Base-by-base conservation (phyloP, 176 grass and related monocot species). In the Carex pumila region DNA sequence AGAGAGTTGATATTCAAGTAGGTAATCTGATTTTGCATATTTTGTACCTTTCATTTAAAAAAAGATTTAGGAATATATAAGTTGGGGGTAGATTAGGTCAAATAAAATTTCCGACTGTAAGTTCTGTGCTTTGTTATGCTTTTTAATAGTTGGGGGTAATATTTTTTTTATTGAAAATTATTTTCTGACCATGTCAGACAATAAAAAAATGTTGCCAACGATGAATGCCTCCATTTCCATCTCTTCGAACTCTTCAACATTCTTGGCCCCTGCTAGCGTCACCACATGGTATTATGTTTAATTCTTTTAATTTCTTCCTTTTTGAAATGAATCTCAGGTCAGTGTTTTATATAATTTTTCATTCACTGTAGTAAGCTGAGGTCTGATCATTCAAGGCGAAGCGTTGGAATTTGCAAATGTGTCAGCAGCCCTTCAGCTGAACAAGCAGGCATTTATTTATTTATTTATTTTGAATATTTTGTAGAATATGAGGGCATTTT, bases 321-420 rank as follows among this genome's bases (percentile, higher is more conserved):
- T 59, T 18, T 2, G 56, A 59, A 59, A 59, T 59, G 14, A 59
- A n/a, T 5, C 56, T 58, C 56, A 18, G 56, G 14, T 60, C 57
- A 60, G 15, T 60, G 57, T 60, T 60, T 60, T 58, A 58, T 60
- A 18, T 19, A 60, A 60, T 60, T 60, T 60, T 60, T 6, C 1
- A 60, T 12, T 65, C 4, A 2, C 1, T 65, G 62, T 65, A 65
- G 62, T 32, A 70, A 70, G 5, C n/a, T 10, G 32, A 70, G 17
- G 32, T 15, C 30, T 69, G 31, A 39, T 69, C 30, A 50, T 87
- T 82, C 74, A 34, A 59, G 63, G n/a, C 37, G 55, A 58, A 81
- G 62, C 54, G 52, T 56, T 43, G 73, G 53, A 8, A 71, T 80
- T 66, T 90, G 85, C 85, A 77, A 53, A 86, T 90, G 88, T 70